Evolutionary conservation across 257 asterid species (phyloP), one percentile per base, ranked within the genome.

Genomic region (Ehretia macrophylla): DNA sequence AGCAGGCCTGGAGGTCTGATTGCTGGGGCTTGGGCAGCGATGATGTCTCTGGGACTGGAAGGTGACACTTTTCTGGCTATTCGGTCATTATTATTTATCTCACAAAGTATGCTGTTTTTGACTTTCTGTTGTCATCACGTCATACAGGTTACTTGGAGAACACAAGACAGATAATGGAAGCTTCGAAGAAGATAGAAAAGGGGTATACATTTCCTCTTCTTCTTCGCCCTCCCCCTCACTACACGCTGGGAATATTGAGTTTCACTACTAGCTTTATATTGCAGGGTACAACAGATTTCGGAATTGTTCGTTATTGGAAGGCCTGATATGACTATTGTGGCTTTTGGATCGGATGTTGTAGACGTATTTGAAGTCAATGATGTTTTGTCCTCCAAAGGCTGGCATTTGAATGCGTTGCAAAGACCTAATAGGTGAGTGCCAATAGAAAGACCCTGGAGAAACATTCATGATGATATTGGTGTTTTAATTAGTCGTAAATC

Each of bases 11-110:
- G 99, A 44, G 83, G 92, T 72, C 79, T 93, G 60, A 76, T 93
- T 71, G 97, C 97, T 17, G 99, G 99, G 39, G 99, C 97, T 65
- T 93, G 99, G 99, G 97, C 97, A 8, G 95, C 99, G 50, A 86
- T 93, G 97, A 83, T 93, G 82, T 83, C 95, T 63, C 77, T 93
- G n/a, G 99, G 99, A 61, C 66, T 81, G 35, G 96, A 93, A 89
- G 99, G 99, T 84, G 49, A 57, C 16, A 14, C 53, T 46, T 62
- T 46, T 18, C 42, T 48, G 38, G 14, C 66, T 57, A 63, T 50
- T 62, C 17, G 55, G 37, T 59, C 58, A 44, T 57, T 37, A 39
- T 60, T 64, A 27, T 19, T 59, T 64, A 62, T 51, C 27, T 49
- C 56, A 17, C 57, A 12, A 19, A 51, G 51, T 62, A 14, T 56